Evolutionary conservation across 2,329 filamentous ascomycete genomes (phyloP), one percentile per base, ranked within the genome.

Genomic region (Diaporthe humulicola): DNA sequence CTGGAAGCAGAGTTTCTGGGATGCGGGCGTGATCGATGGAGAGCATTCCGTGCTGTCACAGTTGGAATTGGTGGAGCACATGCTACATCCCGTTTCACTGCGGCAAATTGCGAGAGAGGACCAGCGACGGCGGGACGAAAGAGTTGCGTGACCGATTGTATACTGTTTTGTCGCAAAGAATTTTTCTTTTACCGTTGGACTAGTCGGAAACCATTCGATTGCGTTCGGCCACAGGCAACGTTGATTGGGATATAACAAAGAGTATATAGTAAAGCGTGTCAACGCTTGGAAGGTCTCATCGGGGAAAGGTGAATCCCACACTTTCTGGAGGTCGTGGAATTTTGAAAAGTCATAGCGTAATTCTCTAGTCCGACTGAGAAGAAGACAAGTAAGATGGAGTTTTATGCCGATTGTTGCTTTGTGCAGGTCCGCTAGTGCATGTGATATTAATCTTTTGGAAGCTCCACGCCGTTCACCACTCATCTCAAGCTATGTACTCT

Each of bases 91-190:
- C 28, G 14, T 66, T 14, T 66, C 61, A 3, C 42, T 66, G 28
- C 42, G 42, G 7, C 61, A 66, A 42, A 66, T 66, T 38, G 61
- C 42, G 17, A 48, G 60, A 42, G 60, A 66, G 28, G 60, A 66
- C 17, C 60, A 48, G 40, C 28, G 40, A n/a, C 40, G 60, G 28
- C 61, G 28, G 10, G 61, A 36, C 3, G 61, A n/a, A 66, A 66
- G 40, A 22, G 6, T 4, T 30, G 38, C 17, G 4, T 64, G 33
- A 25, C 8, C 17, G 1, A 36, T 57, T 33, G 15, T 36, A 5
- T 30, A 25, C 28, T 12, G 8, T 56, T 56, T 9, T 25, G 25
- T 17, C 15, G 15, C n/a, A 54, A 8, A 28, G 22, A 12, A 28
- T 17, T 7, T 6, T 17, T 10, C 7, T 28, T 0, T 54, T 8